Evolutionary conservation across 164 flowering plant species (phyloP).

Genomic region (Magnolia kwangsiensis): DNA sequence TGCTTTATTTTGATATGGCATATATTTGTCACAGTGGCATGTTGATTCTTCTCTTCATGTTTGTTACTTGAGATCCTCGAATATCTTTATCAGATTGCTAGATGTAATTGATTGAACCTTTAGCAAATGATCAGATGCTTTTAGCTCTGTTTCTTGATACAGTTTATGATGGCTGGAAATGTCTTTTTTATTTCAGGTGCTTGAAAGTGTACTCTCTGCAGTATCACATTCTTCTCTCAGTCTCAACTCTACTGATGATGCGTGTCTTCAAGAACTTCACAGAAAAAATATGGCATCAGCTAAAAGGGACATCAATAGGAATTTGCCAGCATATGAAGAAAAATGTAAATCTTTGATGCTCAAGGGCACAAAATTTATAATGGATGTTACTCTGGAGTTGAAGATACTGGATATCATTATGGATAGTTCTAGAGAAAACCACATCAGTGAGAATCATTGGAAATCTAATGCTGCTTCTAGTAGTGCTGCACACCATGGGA

Average conservation of each 20-base stretch:
- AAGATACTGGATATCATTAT: conserved; percentile 44
- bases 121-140: conserved; percentile 1
- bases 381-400: conserved; percentile 43
- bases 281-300: conserved; percentile 13
- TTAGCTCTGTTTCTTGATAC: background rate
- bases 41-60: background rate
- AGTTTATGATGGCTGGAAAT: background rate
- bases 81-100: background rate
- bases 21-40: background rate
- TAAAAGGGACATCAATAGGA: conserved; percentile 19
- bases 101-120: background rate
- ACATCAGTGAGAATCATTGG: conserved; percentile 14
- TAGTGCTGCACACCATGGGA: background rate
- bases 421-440: conserved; percentile 33
- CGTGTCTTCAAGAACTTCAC: conserved; percentile 23
- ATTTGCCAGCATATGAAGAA: conserved; percentile 9
- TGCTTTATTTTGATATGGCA: background rate
- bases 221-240: conserved; percentile 24
- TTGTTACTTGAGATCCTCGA: background rate
- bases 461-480: conserved; percentile 18
- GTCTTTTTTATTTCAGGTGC: conserved; percentile 35
- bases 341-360: conserved; percentile 20
- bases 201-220: conserved; percentile 31
- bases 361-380: conserved; percentile 19
- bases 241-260: conserved; percentile 17